phyloP scores from a whole-genome alignment of 2,329 filamentous ascomycete genomes.

The Xylaria sp. region DNA sequence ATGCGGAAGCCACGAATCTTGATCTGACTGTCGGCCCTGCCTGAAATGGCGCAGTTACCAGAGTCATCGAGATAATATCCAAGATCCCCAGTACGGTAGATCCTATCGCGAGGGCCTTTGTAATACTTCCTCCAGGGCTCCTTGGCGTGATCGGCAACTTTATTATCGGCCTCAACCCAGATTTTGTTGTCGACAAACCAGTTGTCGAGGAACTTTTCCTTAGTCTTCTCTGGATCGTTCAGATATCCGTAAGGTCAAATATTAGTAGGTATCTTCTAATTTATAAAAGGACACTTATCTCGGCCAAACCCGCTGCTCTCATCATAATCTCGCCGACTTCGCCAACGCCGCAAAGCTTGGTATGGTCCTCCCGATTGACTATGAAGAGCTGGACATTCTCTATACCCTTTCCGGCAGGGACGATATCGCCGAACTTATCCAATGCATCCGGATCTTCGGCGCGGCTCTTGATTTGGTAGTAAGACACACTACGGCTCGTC shows the following conservation, averaged over 20 bases:
- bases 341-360: slow-evolving; percentile 75
- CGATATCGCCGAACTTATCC: slow-evolving; percentile 64
- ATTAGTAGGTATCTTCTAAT: not conserved
- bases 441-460: slow-evolving; percentile 62
- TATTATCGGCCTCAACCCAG: slow-evolving; percentile 69
- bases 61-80: slow-evolving; percentile 54
- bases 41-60: slow-evolving; percentile 52
- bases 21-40: slow-evolving; percentile 85
- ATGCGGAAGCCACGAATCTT: slow-evolving; percentile 97
- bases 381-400: slow-evolving; percentile 86
- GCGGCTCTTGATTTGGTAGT: slow-evolving; percentile 75
- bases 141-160: slow-evolving; percentile 47
- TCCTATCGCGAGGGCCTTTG: slow-evolving; percentile 79
- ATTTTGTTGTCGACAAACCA: slow-evolving; percentile 81
- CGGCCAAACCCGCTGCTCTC: slow-evolving; percentile 61
- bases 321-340: slow-evolving; percentile 86
- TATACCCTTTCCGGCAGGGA: slow-evolving; percentile 88
- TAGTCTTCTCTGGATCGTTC: slow-evolving; percentile 62
- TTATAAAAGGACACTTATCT: not conserved
- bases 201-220: slow-evolving; percentile 79
- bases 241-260: slow-evolving; percentile 63
- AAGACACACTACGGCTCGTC: slow-evolving; percentile 59
- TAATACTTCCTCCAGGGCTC: slow-evolving; percentile 82
- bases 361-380: slow-evolving; percentile 70
- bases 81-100: slow-evolving; percentile 89